These are phyloP conservation scores for Penicillium salamii DNA, from an alignment of 495 filamentous ascomycete genomes.

Conservation along the genomic window DNA sequence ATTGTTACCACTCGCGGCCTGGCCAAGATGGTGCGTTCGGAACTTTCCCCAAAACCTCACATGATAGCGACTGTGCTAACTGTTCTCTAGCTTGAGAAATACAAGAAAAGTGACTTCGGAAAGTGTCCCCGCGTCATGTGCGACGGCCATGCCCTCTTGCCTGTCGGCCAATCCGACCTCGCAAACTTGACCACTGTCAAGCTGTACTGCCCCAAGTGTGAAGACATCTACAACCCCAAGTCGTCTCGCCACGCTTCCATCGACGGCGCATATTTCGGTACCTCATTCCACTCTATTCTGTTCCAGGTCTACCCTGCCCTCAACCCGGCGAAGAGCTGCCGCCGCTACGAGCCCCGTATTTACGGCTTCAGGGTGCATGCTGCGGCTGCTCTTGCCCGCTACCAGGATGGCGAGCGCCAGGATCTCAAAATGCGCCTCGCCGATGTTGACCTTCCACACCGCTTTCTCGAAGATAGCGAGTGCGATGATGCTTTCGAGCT, in stretches of 20 bases:
- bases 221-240: constrained; percentile 99
- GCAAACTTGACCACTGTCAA: constrained; percentile 85
- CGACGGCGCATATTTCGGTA: constrained; percentile 97
- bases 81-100: constrained; percentile 80
- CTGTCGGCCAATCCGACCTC: constrained; percentile 87
- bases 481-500: constrained; percentile 51
- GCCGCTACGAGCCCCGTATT: constrained; percentile 82
- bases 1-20: constrained; percentile 94
- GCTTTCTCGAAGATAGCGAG: constrained; percentile 56
- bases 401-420: constrained; percentile 79
- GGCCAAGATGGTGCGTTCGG: constrained; percentile 80
- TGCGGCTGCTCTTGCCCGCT: constrained; percentile 79
- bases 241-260: constrained; percentile 92
- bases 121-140: constrained; percentile 97
- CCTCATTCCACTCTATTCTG: constrained; percentile 96
- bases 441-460: constrained; percentile 51
- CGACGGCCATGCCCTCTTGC: constrained; percentile 84
- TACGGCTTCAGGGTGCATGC: constrained; percentile 97
- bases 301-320: constrained; percentile 96
- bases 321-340: constrained; percentile 77
- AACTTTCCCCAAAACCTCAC: too few relatives aligned
- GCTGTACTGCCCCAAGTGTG: constrained; percentile 93
- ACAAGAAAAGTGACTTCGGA: constrained; percentile 96
- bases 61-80: too few relatives aligned
- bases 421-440: constrained; percentile 69